Conservation (phyloP, 352 stramenopile species). For the Thalassiosira livingstoniorum region DNA sequence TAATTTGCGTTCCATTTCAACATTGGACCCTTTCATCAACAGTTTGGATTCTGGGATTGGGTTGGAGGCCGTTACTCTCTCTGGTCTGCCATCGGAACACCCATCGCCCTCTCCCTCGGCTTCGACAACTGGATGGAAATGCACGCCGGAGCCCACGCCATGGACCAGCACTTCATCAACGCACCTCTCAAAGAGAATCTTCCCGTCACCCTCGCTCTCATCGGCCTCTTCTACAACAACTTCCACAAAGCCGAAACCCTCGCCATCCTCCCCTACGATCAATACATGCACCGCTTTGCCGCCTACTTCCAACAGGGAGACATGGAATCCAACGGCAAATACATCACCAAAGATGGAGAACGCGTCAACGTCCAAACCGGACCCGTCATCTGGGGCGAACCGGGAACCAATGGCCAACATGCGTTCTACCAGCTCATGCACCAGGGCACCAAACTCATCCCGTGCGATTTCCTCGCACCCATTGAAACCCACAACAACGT, state of each 20-base stretch:
- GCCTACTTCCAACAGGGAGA: constrained; percentile 95
- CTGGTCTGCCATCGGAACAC: constrained; percentile 85
- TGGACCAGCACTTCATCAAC: constrained; percentile 93
- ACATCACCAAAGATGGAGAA: constrained; percentile 91
- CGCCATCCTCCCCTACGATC: constrained; percentile 89
- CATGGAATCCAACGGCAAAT: constrained; percentile 98
- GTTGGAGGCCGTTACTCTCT: constrained; percentile 94
- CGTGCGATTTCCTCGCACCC: constrained; percentile 95
- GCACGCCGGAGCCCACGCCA: constrained; percentile 91
- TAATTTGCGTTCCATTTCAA: too few relatives aligned
- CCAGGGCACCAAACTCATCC: constrained; percentile 93
- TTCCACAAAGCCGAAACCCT: constrained; percentile 91
- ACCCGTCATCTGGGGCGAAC: constrained; percentile 95
- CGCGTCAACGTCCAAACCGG: constrained; percentile 91
- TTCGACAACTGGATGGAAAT: constrained; percentile 91
- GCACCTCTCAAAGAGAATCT: constrained; percentile 89
- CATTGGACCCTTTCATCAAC: too few relatives aligned
- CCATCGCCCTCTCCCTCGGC: constrained; percentile 92
- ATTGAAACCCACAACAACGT: constrained; percentile 74
- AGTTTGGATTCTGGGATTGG: constrained; percentile 98
- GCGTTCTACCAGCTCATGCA: constrained; percentile 98
- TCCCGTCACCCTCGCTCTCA: constrained; percentile 92
- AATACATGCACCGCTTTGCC: constrained; percentile 93
- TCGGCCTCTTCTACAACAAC: constrained; percentile 95
- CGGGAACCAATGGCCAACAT: constrained; percentile 97